A percentile compares a stretch with the other conserved stretches of the same genome.
These are phyloP conservation scores for Cordyceps javanica DNA, from an alignment of 2,329 filamentous ascomycete genomes.

Conservation along the genomic window DNA sequence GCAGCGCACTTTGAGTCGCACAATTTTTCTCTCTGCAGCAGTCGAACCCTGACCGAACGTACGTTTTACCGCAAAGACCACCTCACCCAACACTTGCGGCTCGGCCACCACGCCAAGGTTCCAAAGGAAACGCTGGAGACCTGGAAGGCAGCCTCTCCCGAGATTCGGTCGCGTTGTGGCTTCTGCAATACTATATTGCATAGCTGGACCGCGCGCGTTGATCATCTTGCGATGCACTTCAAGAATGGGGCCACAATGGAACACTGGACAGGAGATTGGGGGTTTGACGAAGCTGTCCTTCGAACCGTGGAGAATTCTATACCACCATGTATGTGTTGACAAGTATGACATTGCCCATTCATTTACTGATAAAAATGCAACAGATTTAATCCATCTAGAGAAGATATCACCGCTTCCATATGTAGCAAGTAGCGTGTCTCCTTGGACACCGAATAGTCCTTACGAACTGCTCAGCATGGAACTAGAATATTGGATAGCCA, in stretches of 20 bases:
- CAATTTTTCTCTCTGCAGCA: conserved; percentile 59
- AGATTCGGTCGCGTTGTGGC: conserved; percentile 58
- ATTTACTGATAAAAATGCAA: conserved; percentile 33
- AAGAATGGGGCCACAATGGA: conserved; percentile 60
- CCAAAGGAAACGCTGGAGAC: conserved; percentile 57
- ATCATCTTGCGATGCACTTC: conserved; percentile 61
- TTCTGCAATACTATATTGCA: conserved; percentile 58
- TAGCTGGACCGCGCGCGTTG: conserved; percentile 53
- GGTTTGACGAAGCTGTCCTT: conserved; percentile 55
- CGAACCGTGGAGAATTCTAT: conserved; percentile 61
- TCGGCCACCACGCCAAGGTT: conserved; percentile 58
- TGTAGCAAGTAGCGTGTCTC: conserved; percentile 37
- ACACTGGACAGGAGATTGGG: conserved; percentile 65
- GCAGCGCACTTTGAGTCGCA: conserved; percentile 52
- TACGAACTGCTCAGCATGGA: conserved; percentile 57
- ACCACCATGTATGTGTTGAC: conserved; percentile 51
- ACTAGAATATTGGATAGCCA: conserved; percentile 45
- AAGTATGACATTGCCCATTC: conserved; percentile 29
- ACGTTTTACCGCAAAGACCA: conserved; percentile 64
- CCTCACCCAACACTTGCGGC: conserved; percentile 56
- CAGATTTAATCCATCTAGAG: conserved; percentile 60
- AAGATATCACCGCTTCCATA: conserved; percentile 52
- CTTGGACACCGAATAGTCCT: conserved; percentile 45
- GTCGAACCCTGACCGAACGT: conserved; percentile 54
- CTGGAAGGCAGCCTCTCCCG: conserved; percentile 54